Evolutionary conservation across 345 rosid genomes (phyloP).

Genomic region (Reutealis trisperma): DNA sequence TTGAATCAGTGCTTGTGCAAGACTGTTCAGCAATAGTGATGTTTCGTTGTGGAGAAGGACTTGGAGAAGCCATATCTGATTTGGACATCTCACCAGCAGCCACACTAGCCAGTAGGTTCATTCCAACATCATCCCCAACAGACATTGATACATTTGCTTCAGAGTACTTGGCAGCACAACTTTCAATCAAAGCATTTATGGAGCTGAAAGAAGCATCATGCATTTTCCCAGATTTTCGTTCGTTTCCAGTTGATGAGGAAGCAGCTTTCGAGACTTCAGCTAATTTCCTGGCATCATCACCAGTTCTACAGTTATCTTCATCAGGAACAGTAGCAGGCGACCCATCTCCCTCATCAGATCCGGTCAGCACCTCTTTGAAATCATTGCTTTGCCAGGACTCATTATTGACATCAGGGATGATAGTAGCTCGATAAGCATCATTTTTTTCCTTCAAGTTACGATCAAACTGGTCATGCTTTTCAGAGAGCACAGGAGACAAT

Average conservation of each 20-base stretch:
- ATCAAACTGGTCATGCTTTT: slow-evolving; percentile 52
- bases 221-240: slow-evolving; percentile 45
- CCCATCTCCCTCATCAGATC: slow-evolving; percentile 53
- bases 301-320: slow-evolving; percentile 44
- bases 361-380: slow-evolving; percentile 47
- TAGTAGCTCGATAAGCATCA: slow-evolving; percentile 42
- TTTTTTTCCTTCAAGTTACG: slow-evolving; percentile 28
- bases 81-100: slow-evolving; percentile 87
- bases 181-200: slow-evolving; percentile 85
- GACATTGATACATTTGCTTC: slow-evolving; percentile 55
- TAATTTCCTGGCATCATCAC: slow-evolving; percentile 44
- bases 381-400: slow-evolving; percentile 74
- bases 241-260: slow-evolving; percentile 46
- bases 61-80: slow-evolving; percentile 56
- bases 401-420: slow-evolving; percentile 41
- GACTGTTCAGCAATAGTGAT: slow-evolving; percentile 37
- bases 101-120: slow-evolving; percentile 94
- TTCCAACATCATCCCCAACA: slow-evolving; percentile 80
- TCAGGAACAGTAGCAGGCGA: slow-evolving; percentile 44
- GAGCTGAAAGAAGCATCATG: slow-evolving; percentile 66
- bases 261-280: slow-evolving; percentile 44
- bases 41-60: slow-evolving; percentile 46
- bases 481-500: slow-evolving; percentile 57
- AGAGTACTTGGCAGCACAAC: slow-evolving; percentile 73
- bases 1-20: slow-evolving; percentile 39